Percentiles rank a stretch among this genome's conserved stretches.
Conservation (phyloP, 768 basidiomycete species). For the Panaeolus papilionaceus region DNA sequence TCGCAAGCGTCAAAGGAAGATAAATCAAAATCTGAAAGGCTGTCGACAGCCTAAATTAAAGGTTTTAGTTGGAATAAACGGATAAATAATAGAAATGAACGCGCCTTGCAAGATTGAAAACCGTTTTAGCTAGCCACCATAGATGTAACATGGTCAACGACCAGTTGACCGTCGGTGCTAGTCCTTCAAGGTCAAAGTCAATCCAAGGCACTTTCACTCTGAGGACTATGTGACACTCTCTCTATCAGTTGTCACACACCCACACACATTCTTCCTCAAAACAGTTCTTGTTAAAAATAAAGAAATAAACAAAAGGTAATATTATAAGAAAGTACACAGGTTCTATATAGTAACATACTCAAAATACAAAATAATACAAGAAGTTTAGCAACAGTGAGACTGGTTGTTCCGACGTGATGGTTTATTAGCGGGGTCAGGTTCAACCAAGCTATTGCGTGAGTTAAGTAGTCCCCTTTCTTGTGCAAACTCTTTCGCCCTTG, state of each 20-base stretch:
- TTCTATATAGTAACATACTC: conserved; percentile 3
- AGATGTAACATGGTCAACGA: conserved; percentile 49
- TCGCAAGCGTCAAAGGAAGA: conserved; percentile 84
- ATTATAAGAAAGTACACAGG: background rate
- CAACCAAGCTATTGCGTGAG: conserved; percentile 46
- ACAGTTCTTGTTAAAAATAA: background rate
- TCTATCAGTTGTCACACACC: background rate
- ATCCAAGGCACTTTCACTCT: background rate
- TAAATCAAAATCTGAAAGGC: conserved; percentile 83
- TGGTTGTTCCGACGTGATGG: conserved; percentile 21
- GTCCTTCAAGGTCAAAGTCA: background rate
- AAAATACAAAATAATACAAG: conserved; percentile 3
- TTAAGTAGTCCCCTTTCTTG: conserved; percentile 86
- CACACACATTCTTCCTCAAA: background rate
- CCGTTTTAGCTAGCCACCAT: conserved; percentile 71
- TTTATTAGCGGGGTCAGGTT: background rate
- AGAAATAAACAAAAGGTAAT: background rate
- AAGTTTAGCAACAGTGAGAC: conserved; percentile 19
- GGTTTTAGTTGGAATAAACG: conserved; percentile 16
- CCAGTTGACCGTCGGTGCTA: conserved; percentile 13
- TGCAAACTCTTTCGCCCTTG: conserved; percentile 83
- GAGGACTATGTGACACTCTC: background rate
- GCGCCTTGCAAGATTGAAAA: conserved; percentile 71
- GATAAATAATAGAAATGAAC: conserved; percentile 16
- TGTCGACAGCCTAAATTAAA: conserved; percentile 64